These are phyloP conservation scores for Trichomonas tenax DNA, from an alignment of 208 protist genomes.

Conservation along the genomic window DNA sequence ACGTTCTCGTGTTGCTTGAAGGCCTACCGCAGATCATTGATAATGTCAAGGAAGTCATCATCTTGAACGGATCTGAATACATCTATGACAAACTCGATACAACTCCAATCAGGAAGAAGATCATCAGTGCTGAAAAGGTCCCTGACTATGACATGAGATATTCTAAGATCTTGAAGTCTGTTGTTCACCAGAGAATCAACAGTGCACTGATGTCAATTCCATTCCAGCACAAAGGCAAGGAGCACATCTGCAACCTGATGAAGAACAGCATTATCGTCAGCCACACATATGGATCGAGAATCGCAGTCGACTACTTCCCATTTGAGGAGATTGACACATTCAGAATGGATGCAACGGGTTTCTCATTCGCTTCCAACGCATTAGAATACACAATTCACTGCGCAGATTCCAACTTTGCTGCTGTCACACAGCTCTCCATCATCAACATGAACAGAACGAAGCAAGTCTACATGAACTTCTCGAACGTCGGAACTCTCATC, in stretches of 20 bases:
- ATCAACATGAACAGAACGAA: neutral
- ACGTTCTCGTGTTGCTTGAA: neutral
- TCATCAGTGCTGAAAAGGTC: neutral
- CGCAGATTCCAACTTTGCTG: neutral
- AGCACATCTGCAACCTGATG: neutral
- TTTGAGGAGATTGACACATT: neutral
- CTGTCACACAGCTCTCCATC: neutral
- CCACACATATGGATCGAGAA: neutral
- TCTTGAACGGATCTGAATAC: neutral
- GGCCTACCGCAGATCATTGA: neutral
- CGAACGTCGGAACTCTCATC: neutral
- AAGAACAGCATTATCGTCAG: neutral
- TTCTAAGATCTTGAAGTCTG: neutral
- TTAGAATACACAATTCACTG: neutral
- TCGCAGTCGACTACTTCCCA: neutral
- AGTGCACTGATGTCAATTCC: neutral
- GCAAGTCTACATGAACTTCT: neutral
- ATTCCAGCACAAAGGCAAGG: neutral
- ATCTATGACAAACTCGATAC: neutral
- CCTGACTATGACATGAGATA: neutral
- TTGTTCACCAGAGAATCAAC: neutral
- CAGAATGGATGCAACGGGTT: neutral
- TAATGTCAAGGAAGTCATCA: neutral
- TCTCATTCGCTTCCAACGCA: neutral
- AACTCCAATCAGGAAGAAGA: neutral